These are phyloP conservation scores for Scheffersomyces stipitis DNA, from an alignment of 805 yeast species.

Conservation along the genomic window DNA sequence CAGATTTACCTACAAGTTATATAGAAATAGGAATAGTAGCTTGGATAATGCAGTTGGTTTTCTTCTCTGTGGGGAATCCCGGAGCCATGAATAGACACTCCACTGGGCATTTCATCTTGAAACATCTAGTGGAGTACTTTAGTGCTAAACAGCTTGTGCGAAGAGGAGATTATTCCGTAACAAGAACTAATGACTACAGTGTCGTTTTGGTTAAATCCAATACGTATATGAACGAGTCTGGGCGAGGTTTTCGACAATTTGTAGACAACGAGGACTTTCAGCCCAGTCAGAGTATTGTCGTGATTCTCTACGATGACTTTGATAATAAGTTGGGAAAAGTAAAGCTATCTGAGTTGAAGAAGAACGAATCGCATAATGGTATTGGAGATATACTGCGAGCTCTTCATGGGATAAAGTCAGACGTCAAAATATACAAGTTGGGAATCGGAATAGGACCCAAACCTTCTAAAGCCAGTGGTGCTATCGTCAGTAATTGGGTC, in stretches of 20 bases:
- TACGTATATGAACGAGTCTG: constrained; percentile 42
- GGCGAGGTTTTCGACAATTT: constrained; percentile 25
- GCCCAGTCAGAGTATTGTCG: constrained; percentile 8
- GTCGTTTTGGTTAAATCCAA: constrained; percentile 36
- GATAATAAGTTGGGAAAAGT: constrained; percentile 32
- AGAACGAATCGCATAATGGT: constrained; percentile 43
- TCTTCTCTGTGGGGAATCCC: constrained; percentile 41
- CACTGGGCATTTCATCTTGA: constrained; percentile 36
- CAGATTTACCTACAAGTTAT: no score
- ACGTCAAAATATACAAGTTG: constrained; percentile 22
- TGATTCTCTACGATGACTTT: constrained; percentile 40
- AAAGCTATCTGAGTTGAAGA: constrained; percentile 27
- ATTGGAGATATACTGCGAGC: constrained; percentile 24
- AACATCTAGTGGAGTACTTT: constrained; percentile 22
- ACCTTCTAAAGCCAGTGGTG: constrained; percentile 32
- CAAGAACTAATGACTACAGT: constrained; percentile 15
- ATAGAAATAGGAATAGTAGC: no score
- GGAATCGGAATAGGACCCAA: constrained; percentile 45
- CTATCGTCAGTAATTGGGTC: constrained; percentile 42
- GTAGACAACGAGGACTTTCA: constrained; percentile 17
- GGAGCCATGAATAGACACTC: constrained; percentile 42
- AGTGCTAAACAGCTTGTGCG: constrained; percentile 29
- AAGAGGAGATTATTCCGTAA: constrained; percentile 28
- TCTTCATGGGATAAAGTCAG: constrained; percentile 2
- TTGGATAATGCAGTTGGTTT: no score